Evolutionary conservation across 2,329 filamentous ascomycete species (phyloP), one percentile per base, ranked within the genome.

Genomic region (Neofusicoccum parvum): DNA sequence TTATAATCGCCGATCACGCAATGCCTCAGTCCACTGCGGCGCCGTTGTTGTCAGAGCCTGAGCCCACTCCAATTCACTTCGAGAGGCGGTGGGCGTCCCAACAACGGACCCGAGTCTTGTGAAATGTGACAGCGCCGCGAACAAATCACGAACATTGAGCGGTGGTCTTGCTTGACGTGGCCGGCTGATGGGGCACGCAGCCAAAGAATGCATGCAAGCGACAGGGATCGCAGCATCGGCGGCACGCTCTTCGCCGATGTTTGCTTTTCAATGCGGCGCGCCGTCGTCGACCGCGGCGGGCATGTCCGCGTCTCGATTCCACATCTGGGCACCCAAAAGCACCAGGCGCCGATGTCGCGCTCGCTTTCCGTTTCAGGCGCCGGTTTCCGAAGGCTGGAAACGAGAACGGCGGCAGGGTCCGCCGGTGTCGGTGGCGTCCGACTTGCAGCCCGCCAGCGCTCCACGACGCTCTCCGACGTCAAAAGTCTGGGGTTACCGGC

Each of bases 351-450:
- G 56, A 60, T 60, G 23, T 60, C 56, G 56, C 56, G 10, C 56
- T 17, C 12, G 4, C 17, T 36, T 60, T 14, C 56, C 56, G 27
- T 37, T 60, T 60, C 32, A 39, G 56, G 56, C 54, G 27, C 20
- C 6, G 23, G 5, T 59, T 36, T 37, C 54, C 54, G 41, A 36
- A 10, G 20, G 9, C 5, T 39, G 3, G 11, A 39, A 39, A 10
- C 37, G 37, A 39, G 7, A 43, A 45, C 37, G 6, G 53, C n/a
- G 4, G 20, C 56, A 34, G 56, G 41, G 56, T 59, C 56, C n/a
- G 56, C 56, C 56, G 56, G 56, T 60, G 56, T 60, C 56, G 56
- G 41, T 60, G 56, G 56, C 56, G 56, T 27, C 56, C 56, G 23
- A 15, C n/a, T 48, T 17, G 54, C 23, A 45, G 12, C 37, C 23